A percentile compares a stretch with the other conserved stretches of the same genome.
These are phyloP conservation scores for Neofusicoccum umdonicola DNA, from an alignment of 2,329 filamentous ascomycete species.

Conservation along the genomic window DNA sequence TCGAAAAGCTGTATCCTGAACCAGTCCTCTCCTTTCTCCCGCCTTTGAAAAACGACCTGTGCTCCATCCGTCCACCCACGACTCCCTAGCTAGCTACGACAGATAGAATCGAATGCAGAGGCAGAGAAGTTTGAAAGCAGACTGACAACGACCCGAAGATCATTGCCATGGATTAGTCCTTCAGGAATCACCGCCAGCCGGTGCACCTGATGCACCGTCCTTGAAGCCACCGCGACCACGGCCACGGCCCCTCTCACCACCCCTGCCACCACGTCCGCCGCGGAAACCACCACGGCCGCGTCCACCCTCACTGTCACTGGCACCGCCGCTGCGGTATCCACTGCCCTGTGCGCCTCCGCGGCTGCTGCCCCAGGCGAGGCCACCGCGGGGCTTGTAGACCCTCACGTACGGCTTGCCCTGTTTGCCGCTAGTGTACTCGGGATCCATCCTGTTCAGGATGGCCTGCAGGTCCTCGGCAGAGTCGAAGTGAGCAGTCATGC, in stretches of 20 bases:
- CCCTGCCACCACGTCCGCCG: conserved; percentile 50
- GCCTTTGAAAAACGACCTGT: conserved; percentile 1
- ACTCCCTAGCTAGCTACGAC: conserved; percentile 15
- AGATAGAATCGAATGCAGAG: conserved; percentile 14
- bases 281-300: conserved; percentile 51
- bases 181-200: conserved; percentile 13
- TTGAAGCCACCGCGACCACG: conserved; percentile 27
- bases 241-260: conserved; percentile 31
- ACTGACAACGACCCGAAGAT: not conserved
- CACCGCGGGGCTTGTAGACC: conserved; percentile 67
- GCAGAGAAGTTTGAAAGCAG: conserved; percentile 5
- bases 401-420: conserved; percentile 79
- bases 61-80: conserved; percentile 7
- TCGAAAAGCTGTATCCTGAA: conserved; percentile 8
- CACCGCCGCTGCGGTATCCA: conserved; percentile 82
- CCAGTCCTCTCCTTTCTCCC: not conserved
- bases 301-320: conserved; percentile 72
- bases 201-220: conserved; percentile 2
- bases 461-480: conserved; percentile 75
- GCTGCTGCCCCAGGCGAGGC: conserved; percentile 55
- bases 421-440: conserved; percentile 72
- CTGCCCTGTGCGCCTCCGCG: conserved; percentile 63
- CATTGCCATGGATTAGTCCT: not conserved
- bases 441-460: conserved; percentile 70
- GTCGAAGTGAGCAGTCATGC: conserved; percentile 85